phyloP scores from a whole-genome alignment of 768 basidiomycete genomes.

The Tulasnella sp. region DNA sequence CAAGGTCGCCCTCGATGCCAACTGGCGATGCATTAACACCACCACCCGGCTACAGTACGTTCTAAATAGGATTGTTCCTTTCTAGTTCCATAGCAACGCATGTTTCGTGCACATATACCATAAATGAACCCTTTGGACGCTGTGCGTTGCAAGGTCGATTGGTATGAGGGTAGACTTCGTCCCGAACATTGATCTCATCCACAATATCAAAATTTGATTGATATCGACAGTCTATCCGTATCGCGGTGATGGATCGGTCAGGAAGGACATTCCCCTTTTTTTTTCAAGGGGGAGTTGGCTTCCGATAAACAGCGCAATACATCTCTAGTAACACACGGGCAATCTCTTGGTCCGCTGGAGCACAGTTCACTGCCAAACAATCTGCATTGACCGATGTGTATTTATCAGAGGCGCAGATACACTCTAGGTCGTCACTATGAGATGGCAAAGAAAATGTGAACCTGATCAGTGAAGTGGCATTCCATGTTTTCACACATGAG shows the following conservation, averaged over 20 bases:
- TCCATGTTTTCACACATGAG: background rate
- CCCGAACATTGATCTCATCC: no score
- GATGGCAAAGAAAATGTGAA: background rate
- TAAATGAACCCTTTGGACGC: no score
- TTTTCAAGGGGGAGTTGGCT: no score
- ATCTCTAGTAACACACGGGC: background rate
- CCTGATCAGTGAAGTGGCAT: background rate
- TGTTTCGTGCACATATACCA: no score
- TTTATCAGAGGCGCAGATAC: background rate
- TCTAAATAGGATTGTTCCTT: no score
- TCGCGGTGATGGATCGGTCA: no score
- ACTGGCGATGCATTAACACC: conserved; percentile 28
- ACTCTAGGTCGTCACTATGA: background rate
- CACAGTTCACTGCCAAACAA: background rate
- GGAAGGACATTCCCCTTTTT: no score
- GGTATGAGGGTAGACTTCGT: no score
- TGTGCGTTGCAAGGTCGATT: no score
- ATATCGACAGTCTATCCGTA: no score
- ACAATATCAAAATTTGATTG: no score
- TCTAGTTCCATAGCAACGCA: no score
- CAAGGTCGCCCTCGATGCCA: conserved; percentile 14
- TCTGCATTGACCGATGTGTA: background rate
- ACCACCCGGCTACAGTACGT: conserved; percentile 25
- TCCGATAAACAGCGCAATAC: background rate
- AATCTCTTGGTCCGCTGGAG: background rate